phyloP scores from a whole-genome alignment of 2,329 filamentous ascomycete genomes.

The Alternaria sp. region DNA sequence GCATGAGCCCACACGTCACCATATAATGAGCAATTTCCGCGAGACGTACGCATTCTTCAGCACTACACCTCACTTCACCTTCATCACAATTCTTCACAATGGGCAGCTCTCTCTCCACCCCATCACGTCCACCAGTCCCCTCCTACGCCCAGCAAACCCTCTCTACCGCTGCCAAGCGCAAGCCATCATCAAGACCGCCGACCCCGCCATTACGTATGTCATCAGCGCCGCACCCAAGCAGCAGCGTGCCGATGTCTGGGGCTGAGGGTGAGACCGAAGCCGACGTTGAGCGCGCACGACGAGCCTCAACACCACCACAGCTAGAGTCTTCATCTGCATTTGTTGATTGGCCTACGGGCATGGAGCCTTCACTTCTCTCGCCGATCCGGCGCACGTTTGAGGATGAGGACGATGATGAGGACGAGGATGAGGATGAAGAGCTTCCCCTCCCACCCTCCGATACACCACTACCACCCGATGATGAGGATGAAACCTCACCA shows the following conservation, averaged over 20 bases:
- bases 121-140: not conserved
- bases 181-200: not conserved
- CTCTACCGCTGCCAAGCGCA: not conserved
- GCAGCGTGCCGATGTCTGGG: not conserved
- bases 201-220: not conserved
- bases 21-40: not conserved
- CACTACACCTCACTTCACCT: not conserved
- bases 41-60: not conserved
- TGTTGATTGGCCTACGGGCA: not conserved
- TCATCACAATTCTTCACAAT: not conserved
- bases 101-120: not conserved
- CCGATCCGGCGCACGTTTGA: not conserved
- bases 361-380: not conserved
- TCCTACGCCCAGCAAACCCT: not conserved
- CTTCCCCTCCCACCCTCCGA: not conserved
- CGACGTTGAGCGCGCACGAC: not conserved
- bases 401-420: no score
- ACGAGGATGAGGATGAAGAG: not conserved
- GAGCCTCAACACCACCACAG: not conserved
- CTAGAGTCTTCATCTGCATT: not conserved
- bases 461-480: not conserved
- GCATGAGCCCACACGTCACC: not conserved
- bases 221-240: not conserved
- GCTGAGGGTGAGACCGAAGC: not conserved
- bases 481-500: not conserved